Base-by-base conservation (phyloP, 495 filamentous ascomycete species). In the Aspergillus sclerotiicarbonarius region DNA sequence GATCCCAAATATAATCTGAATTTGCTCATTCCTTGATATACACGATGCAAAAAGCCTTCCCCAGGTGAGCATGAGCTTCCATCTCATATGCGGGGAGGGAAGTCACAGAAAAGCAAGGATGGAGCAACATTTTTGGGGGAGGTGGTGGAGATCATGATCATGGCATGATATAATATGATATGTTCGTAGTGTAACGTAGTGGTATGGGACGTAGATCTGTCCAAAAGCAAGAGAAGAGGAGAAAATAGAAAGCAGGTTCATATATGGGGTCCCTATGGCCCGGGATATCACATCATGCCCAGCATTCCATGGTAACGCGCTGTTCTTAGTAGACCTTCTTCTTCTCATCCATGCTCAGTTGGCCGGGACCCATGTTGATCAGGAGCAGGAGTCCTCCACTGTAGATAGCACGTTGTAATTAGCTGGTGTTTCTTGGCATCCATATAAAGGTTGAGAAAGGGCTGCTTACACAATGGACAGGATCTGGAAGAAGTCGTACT, bases 401-500 rank as follows among this genome's bases (percentile, higher is more conserved):
- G 51, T 21, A 50, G 4, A 20, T 4, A 20, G 7, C 46, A 43
- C 41, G 6, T 43, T 15, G 25, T 35, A 4, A 56, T 69, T 72
- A 71, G 70, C 33, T 21, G n/a, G 21, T 10, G 13, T 1, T 15
- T 31, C 16, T n/a, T 25, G 25, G 25, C 25, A 25, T 25, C 35
- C 6, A 25, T 1, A n/a, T 45, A 15, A 60, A n/a, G n/a, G n/a
- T n/a, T n/a, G n/a, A n/a, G n/a, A 19, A 9, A 54, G n/a, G 47
- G 8, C 19, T 25, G 80, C 86, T 72, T 87, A 89, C 86, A 98
- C 94, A 74, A 98, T 98, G 43, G 94, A 98, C 52, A 98, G 80
- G 69, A 98, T 96, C 80, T 98, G 94, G 87, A 98, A 98, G 80
- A 98, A 98, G 73, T 98, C 94, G 82, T 98, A 98, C 78, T 98